A percentile compares a stretch with the other conserved stretches of the same genome.
These are phyloP conservation scores for Mortierella sp. DNA, from an alignment of 371 early-diverging fungal genomes.

Conservation along the genomic window DNA sequence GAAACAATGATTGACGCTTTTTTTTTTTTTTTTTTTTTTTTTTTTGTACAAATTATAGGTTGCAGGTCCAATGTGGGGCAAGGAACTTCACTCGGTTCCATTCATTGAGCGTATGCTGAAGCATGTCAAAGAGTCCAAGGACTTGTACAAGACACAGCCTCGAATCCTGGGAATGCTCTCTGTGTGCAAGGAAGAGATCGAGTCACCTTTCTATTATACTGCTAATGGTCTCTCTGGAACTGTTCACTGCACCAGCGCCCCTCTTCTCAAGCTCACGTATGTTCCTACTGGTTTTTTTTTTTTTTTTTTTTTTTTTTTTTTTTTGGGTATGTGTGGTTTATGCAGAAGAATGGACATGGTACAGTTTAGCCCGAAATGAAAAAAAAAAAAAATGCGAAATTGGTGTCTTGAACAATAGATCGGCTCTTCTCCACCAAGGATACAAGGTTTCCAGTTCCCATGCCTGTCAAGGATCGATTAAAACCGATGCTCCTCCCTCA, in stretches of 20 bases:
- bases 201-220: slow-evolving; percentile 87
- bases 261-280: slow-evolving; percentile 45
- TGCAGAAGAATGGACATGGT: neutral
- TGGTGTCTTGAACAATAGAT: slow-evolving; percentile 56
- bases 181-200: slow-evolving; percentile 69
- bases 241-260: slow-evolving; percentile 74
- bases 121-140: slow-evolving; percentile 67
- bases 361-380: neutral
- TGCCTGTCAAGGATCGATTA: slow-evolving; percentile 86
- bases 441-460: slow-evolving; percentile 95
- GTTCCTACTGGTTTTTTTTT: slow-evolving; percentile 11
- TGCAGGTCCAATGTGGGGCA: slow-evolving; percentile 97
- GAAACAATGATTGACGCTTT: neutral
- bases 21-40: too few species aligned
- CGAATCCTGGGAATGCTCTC: slow-evolving; percentile 97
- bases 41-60: too few species aligned
- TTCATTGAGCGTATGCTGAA: slow-evolving; percentile 83
- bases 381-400: neutral
- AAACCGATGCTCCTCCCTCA: slow-evolving; percentile 93
- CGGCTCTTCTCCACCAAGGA: slow-evolving; percentile 93
- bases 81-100: slow-evolving; percentile 81
- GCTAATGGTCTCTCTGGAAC: slow-evolving; percentile 69
- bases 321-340: slow-evolving; percentile 37
- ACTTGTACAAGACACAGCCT: slow-evolving; percentile 75
- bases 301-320: slow-evolving; percentile 45